Evolutionary conservation across 225 moss, liverwort and hornwort genomes (phyloP).

Genomic region (Antitrichia curtipendula): DNA sequence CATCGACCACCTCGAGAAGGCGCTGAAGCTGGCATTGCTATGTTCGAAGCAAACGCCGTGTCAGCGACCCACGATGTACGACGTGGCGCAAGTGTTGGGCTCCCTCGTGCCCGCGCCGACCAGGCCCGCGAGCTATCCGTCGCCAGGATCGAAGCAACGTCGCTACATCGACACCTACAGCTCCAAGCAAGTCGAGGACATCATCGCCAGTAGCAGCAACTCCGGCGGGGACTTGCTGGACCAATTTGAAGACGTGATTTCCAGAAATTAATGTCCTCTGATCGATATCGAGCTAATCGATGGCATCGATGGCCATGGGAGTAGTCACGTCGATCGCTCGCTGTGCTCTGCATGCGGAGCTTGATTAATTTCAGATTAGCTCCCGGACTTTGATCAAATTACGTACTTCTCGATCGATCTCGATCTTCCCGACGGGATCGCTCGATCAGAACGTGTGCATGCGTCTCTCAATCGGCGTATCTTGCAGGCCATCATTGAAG

Average conservation of each 20-base stretch:
- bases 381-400: not conserved
- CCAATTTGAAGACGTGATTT: slow-evolving; percentile 69
- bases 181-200: slow-evolving; percentile 60
- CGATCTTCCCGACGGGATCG: not conserved
- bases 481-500: not conserved
- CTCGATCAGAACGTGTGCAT: not conserved
- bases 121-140: slow-evolving; percentile 21
- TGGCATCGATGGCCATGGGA: not conserved
- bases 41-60: slow-evolving; percentile 67
- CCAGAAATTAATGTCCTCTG: slow-evolving; percentile 25
- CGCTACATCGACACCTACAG: slow-evolving; percentile 78
- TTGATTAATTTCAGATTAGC: not conserved
- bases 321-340: not conserved
- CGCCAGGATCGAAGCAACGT: slow-evolving; percentile 38
- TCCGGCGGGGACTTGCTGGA: slow-evolving; percentile 62
- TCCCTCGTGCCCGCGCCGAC: slow-evolving; percentile 30
- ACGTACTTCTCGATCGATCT: not conserved
- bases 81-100: slow-evolving; percentile 72
- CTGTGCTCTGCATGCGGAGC: not conserved
- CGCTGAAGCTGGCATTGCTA: slow-evolving; percentile 65
- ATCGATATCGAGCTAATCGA: not conserved
- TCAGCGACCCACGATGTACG: slow-evolving; percentile 70
- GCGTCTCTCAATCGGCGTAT: not conserved
- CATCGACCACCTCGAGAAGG: slow-evolving; percentile 54
- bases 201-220: slow-evolving; percentile 32